Conservation (phyloP, 495 filamentous ascomycete genomes). For the Hypoxylon lienhwacheense region DNA sequence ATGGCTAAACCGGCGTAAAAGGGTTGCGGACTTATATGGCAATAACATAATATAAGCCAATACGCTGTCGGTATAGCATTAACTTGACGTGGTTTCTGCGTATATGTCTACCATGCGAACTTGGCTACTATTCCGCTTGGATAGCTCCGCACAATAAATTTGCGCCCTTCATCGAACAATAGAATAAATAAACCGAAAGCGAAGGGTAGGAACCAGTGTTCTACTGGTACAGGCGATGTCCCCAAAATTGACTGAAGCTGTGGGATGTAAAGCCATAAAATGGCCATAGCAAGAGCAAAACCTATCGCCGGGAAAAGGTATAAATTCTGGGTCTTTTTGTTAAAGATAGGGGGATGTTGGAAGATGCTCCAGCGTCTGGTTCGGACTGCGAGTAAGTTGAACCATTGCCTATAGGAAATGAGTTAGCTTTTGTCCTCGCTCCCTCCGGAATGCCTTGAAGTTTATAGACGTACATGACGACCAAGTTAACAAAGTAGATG, state of each 20-base stretch:
- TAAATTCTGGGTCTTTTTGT: conserved; percentile 59
- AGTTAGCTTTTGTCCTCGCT: background rate
- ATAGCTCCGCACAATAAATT: conserved; percentile 54
- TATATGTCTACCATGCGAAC: conserved; percentile 51
- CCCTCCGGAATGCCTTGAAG: conserved; percentile 11
- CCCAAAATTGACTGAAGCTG: conserved; percentile 55
- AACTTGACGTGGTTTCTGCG: background rate
- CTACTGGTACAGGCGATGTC: conserved; percentile 61
- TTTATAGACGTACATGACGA: conserved; percentile 69
- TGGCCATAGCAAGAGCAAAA: conserved; percentile 63
- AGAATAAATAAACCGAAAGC: conserved; percentile 64
- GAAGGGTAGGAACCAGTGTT: conserved; percentile 68
- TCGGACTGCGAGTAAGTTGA: conserved; percentile 66
- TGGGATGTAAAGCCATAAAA: conserved; percentile 66
- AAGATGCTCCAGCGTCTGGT: conserved; percentile 67
- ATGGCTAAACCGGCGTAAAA: no score
- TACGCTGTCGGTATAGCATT: no score
- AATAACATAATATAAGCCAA: no score
- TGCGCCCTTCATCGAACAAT: conserved; percentile 60
- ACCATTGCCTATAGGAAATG: conserved; percentile 58
- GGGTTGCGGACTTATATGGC: no score
- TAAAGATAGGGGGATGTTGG: conserved; percentile 63
- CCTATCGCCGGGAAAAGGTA: conserved; percentile 66
- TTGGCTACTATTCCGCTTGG: conserved; percentile 49
- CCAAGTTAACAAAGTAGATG: conserved; percentile 74